These are phyloP conservation scores for Aspergillus sclerotioniger DNA, from an alignment of 495 filamentous ascomycete species.

Conservation along the genomic window DNA sequence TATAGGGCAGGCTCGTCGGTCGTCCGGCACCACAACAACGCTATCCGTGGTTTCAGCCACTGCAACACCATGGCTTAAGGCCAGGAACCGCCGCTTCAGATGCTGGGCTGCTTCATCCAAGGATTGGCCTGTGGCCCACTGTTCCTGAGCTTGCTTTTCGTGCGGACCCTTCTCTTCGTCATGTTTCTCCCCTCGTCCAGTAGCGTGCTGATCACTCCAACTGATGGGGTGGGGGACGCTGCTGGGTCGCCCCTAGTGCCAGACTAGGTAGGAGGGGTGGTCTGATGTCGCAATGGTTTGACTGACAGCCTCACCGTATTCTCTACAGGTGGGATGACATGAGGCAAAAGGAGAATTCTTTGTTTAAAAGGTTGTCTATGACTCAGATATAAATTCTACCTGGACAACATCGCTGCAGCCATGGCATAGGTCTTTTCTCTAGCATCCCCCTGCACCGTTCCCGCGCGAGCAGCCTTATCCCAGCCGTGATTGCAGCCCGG, in stretches of 20 bases:
- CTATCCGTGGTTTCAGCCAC: conserved; percentile 21
- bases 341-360: neutral
- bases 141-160: conserved; percentile 1
- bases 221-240: neutral
- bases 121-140: conserved; percentile 10
- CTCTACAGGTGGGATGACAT: too few species aligned
- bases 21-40: conserved; percentile 7
- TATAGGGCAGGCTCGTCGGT: conserved; percentile 26
- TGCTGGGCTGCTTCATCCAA: neutral
- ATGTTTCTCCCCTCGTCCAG: neutral
- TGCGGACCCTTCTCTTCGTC: neutral
- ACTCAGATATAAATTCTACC: conserved; percentile 3
- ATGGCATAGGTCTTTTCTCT: conserved; percentile 37
- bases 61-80: conserved; percentile 20
- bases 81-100: conserved; percentile 23
- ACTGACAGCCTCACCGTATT: conserved; percentile 1
- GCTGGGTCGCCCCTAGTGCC: neutral
- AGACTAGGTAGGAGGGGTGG: neutral
- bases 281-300: neutral
- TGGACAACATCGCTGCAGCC: conserved; percentile 31
- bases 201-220: conserved; percentile 1
- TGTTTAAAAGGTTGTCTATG: neutral
- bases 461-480: conserved; percentile 31
- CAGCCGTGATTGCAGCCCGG: conserved; percentile 41
- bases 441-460: conserved; percentile 28